Evolutionary conservation across 1,139 yeast genomes (phyloP), one percentile per base, ranked within the genome.

Genomic region (Sugiyamaella sp.): DNA sequence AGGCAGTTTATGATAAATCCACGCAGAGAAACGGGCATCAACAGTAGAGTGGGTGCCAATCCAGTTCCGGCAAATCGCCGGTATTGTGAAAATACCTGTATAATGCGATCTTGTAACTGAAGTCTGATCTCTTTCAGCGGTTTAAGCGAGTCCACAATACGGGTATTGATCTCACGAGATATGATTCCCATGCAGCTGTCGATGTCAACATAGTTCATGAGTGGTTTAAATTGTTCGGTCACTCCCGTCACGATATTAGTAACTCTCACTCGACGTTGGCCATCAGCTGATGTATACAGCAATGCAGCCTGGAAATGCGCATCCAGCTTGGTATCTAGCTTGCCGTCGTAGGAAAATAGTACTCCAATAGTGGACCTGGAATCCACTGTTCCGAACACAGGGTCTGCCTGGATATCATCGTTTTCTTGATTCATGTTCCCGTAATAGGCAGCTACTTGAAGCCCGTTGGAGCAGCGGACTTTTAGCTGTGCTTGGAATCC

Each of bases 261-360:
- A 9, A 90, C 90, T 60, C 99, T 79, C 10, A 93, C 95, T 60
- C 89, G 85, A 61, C 98, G 77, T 10, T 77, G 72, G 27, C 99
- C 99, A 52, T 76, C 76, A 2, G 76, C 66, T 51, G 91, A 87
- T 0, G 98, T 93, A 68, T 89, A 90, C 52, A 95, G 75, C 43
- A 93, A 63, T 0, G 98, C 98, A 1, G 89, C 87, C 71, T 93
- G 99, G 75, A 91, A 89, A 69, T 89, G 95, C 40, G 90, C 89
- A 68, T 89, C 97, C 38, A 80, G 77, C 56, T 82, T 82, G 2
- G 87, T 76, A 55, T 84, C 81, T 44, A 95, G 76, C 57, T 81
- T 84, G 1, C 90, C 91, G 66, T 90, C 97, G 63, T 89, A 86
- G 52, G 77, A 78, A 63, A 93, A 82, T 51, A 89, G 76, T 1